Evolutionary conservation across 257 asterid species (phyloP).

Genomic region (Knoxia roxburghii): DNA sequence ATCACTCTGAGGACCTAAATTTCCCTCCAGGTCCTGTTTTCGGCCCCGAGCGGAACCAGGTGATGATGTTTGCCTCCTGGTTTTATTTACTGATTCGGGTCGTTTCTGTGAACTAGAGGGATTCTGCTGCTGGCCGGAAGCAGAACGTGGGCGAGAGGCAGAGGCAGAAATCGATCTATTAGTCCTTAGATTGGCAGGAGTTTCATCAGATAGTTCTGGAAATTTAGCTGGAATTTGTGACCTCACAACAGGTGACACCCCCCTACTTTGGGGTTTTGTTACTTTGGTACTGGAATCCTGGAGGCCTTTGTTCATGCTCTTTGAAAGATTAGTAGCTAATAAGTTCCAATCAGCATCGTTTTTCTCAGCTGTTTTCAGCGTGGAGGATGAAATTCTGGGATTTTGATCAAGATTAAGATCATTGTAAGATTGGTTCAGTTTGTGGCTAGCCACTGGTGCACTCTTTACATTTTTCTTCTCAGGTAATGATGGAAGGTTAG

Average conservation of each 20-base stretch:
- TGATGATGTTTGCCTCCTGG: slow-evolving; percentile 45
- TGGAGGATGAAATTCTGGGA: slow-evolving; percentile 19
- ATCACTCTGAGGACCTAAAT: slow-evolving; percentile 8
- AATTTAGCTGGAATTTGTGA: slow-evolving; percentile 18
- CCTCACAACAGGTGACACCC: slow-evolving; percentile 38
- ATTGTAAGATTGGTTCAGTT: slow-evolving; percentile 18
- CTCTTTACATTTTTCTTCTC: slow-evolving; percentile 24
- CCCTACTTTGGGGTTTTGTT: slow-evolving; percentile 31
- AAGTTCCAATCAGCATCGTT: slow-evolving; percentile 19
- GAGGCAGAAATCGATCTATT: slow-evolving; percentile 42
- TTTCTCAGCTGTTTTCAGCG: slow-evolving; percentile 12
- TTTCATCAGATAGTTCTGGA: slow-evolving; percentile 29
- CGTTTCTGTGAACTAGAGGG: slow-evolving; percentile 22
- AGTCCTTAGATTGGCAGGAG: slow-evolving; percentile 47
- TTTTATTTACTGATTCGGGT: slow-evolving; percentile 9
- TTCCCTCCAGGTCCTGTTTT: slow-evolving; percentile 27
- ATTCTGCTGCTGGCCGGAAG: slow-evolving; percentile 18
- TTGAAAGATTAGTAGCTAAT: slow-evolving; percentile 35
- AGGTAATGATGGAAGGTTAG: slow-evolving; percentile 14
- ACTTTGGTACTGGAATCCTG: slow-evolving; percentile 15
- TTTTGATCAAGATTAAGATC: slow-evolving; percentile 13
- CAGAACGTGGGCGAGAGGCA: slow-evolving; percentile 39
- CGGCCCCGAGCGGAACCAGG: slow-evolving; percentile 52
- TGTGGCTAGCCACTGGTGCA: slow-evolving; percentile 21
- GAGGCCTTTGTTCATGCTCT: slow-evolving; percentile 21